phyloP scores from a whole-genome alignment of 1,139 yeast genomes.

The Diutina ranongensis region DNA sequence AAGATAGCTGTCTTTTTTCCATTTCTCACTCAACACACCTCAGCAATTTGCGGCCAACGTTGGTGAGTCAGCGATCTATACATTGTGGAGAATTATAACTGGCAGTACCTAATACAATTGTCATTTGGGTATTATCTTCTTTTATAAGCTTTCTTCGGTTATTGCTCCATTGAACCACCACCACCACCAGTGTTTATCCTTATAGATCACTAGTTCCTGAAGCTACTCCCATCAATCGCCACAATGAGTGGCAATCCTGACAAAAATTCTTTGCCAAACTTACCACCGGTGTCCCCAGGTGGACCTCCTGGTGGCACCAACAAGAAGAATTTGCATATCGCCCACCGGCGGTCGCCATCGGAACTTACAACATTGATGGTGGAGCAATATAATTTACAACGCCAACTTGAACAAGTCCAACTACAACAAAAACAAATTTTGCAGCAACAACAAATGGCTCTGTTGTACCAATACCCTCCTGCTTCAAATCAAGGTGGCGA shows the following conservation, averaged over 20 bases:
- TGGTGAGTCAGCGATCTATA: neutral
- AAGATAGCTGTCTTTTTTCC: neutral
- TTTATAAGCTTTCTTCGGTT: no score
- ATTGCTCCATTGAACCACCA: no score
- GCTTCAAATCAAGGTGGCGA: slow-evolving; percentile 8
- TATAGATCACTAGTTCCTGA: neutral
- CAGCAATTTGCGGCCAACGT: neutral
- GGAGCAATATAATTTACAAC: slow-evolving; percentile 86
- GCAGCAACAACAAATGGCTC: slow-evolving; percentile 42
- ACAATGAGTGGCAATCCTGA: slow-evolving; percentile 2
- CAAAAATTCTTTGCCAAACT: slow-evolving; percentile 1
- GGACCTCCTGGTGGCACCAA: slow-evolving; percentile 6
- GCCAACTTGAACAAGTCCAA: slow-evolving; percentile 83
- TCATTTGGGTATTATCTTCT: no score
- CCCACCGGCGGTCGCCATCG: slow-evolving; percentile 89
- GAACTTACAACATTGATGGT: slow-evolving; percentile 92
- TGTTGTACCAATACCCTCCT: slow-evolving; percentile 15
- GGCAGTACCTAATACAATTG: no score
- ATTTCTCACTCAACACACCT: neutral
- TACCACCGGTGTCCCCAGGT: neutral
- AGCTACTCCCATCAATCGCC: neutral
- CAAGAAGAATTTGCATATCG: slow-evolving; percentile 52
- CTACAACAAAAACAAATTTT: slow-evolving; percentile 84
- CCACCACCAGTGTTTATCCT: neutral
- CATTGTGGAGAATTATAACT: neutral